A percentile compares a stretch with the other conserved stretches of the same genome.
phyloP scores from a whole-genome alignment of 176 grass and related monocot genomes.

The Otatea glauca region DNA sequence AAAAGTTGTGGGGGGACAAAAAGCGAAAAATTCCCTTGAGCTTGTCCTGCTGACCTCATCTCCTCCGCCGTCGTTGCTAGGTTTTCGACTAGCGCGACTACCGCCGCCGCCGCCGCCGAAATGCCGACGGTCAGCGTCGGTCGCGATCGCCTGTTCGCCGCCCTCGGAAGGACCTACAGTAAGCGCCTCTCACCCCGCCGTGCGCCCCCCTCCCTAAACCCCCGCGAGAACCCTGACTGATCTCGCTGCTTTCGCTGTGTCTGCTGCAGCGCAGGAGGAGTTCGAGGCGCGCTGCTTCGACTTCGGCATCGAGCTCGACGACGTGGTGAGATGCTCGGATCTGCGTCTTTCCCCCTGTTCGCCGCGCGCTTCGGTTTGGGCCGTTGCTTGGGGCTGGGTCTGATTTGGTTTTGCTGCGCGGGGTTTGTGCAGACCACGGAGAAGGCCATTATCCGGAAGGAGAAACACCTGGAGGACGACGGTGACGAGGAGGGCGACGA shows the following conservation, averaged over 20 bases:
- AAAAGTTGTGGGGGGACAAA: too few relatives aligned
- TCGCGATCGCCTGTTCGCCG: constrained; percentile 66
- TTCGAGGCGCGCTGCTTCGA: constrained; percentile 88
- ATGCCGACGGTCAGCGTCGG: constrained; percentile 80
- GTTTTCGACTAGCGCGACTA: not conserved
- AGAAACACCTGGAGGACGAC: constrained; percentile 80
- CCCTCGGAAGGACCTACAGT: constrained; percentile 67
- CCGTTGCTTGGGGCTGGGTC: not conserved
- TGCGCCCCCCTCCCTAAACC: not conserved
- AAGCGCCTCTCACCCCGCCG: not conserved
- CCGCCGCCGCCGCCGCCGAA: not conserved
- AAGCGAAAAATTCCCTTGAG: too few relatives aligned
- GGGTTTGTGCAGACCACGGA: constrained; percentile 65
- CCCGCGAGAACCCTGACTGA: constrained; percentile 10
- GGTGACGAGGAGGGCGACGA: constrained; percentile 57
- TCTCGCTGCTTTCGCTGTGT: not conserved
- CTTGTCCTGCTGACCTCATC: too few relatives aligned
- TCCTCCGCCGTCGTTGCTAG: not conserved
- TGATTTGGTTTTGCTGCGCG: constrained; percentile 1
- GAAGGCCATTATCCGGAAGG: constrained; percentile 92
- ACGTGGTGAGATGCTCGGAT: constrained; percentile 61
- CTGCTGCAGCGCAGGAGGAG: constrained; percentile 68
- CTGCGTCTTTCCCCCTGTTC: not conserved
- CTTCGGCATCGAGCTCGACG: constrained; percentile 98
- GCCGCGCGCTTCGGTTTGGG: not conserved